Base-by-base conservation (phyloP, 192 early-diverging fungal species). In the Rhizophagus sp. region DNA sequence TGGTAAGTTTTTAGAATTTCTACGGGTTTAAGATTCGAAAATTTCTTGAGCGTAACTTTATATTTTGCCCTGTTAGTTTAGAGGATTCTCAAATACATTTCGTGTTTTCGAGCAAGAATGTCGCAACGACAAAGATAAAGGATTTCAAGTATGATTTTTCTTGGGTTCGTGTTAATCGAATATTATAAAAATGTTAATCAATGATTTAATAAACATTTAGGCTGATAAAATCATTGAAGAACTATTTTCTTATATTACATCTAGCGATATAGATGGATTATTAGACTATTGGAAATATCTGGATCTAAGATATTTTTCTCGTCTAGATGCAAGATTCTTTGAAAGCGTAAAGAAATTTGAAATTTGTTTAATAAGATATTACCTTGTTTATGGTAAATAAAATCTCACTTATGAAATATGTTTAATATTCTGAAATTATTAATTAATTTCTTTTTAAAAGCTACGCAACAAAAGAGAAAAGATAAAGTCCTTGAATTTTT, bases 211-310 rank as follows among this genome's bases (percentile, higher is more conserved):
- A 24, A 19, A 77, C 7, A 27, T 25, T 66, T 63, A 91, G 90
- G 86, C 87, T 19, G 89, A 91, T 62, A 91, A 91, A 83, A 88
- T 92, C 75, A 84, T 90, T 61, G 89, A 92, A 68, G 89, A 92
- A 67, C 75, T 92, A 36, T 84, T 87, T 50, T 67, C 75, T 27
- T 84, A 82, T 73, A 84, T 89, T n/a, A 63, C 76, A 10, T 82
- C 78, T 44, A 87, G 88, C 72, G 91, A 92, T 81, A 75, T 92
- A 34, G 80, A 79, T 44, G 81, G 81, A 22, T 72, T 92, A 24
- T 62, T 92, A 10, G 88, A 89, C 27, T 87, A 89, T 76, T 92
- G 89, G 85, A 87, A 88, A 62, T 92, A 92, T 78, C 82, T 92
- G 25, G 88, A 92, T 80, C 65, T 89, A 25, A 87, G 91, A 33